These are phyloP conservation scores for Pseudogymnoascus sp. DNA, from an alignment of 2,329 filamentous ascomycete species.

Conservation along the genomic window DNA sequence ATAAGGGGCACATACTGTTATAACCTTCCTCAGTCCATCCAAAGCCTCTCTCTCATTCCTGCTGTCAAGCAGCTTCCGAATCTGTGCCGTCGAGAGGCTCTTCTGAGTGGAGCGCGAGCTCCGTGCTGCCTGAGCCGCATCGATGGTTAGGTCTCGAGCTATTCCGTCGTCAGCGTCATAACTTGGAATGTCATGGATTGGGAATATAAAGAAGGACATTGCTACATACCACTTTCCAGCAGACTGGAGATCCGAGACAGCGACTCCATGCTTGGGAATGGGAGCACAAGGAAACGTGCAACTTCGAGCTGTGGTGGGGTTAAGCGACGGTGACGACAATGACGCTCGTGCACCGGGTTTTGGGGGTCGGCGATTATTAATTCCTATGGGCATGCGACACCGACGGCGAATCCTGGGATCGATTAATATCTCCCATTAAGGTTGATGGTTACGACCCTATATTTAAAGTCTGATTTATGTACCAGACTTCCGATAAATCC, in stretches of 20 bases:
- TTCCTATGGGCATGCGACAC: background rate
- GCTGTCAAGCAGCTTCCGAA: constrained; percentile 92
- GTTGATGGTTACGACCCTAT: background rate
- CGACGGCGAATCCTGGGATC: background rate
- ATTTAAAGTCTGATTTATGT: background rate
- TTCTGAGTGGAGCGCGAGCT: constrained; percentile 52
- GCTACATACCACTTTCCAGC: constrained; percentile 75
- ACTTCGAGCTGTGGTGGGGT: constrained; percentile 21
- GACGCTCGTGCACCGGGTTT: constrained; percentile 2
- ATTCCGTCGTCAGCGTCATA: constrained; percentile 15
- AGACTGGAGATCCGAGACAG: constrained; percentile 89
- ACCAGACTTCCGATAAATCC: background rate
- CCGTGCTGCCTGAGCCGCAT: constrained; percentile 85
- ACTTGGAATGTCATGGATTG: background rate
- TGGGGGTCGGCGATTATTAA: background rate
- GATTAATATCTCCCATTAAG: background rate
- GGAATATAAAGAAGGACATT: background rate
- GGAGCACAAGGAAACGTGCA: constrained; percentile 2
- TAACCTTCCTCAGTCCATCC: constrained; percentile 81
- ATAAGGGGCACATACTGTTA: constrained; percentile 55
- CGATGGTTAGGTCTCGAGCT: constrained; percentile 95
- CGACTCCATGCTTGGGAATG: constrained; percentile 69
- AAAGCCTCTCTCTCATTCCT: constrained; percentile 87
- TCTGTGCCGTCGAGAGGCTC: constrained; percentile 67
- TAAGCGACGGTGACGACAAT: constrained; percentile 18